Evolutionary conservation across 2,329 filamentous ascomycete species (phyloP), one percentile per base, ranked within the genome.

Genomic region (Fusarium napiforme): DNA sequence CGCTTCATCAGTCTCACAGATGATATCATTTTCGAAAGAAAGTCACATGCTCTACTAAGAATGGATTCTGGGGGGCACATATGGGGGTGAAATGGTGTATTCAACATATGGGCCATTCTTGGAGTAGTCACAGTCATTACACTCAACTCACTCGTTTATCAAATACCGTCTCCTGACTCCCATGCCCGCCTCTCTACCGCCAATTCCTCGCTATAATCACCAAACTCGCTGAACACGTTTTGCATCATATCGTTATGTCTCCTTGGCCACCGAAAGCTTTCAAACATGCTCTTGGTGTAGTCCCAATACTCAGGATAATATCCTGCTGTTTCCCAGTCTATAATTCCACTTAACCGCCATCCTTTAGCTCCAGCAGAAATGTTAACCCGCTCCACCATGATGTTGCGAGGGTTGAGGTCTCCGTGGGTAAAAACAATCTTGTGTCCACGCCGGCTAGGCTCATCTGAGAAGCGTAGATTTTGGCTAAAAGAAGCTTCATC

Each of bases 271-370:
- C 46, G 21, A 26, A 60, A 60, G 3, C 36, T 7, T 11, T 60
- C 36, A 42, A 60, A 42, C 46, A 60, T 60, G 36, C 58, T 53
- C 58, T 60, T 60, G 3, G 46, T 53, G 18, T 18, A 55, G 2
- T 60, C 58, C 46, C 58, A 60, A 7, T 60, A 60, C 4, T 60
- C 58, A 28, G 58, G 36, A 7, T 60, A 60, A 18, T 53, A 61
- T 3, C 47, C 58, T 16, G 59, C 50, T 2, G 39, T 37, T 37
- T 57, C 59, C 59, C 59, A 58, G 16, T 45, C 39, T 32, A 61
- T 32, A 7, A 61, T 58, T 11, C 32, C 59, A 18, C 59, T 58
- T 9, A 45, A 32, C 4, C 30, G 50, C 59, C 37, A 61, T 2
- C 49, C 30, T 23, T 5, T 21, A 21, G 10, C 28, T 30, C 14